Evolutionary conservation across 495 filamentous ascomycete species (phyloP), one percentile per base, ranked within the genome.

Genomic region (Jackrogersella minutella): DNA sequence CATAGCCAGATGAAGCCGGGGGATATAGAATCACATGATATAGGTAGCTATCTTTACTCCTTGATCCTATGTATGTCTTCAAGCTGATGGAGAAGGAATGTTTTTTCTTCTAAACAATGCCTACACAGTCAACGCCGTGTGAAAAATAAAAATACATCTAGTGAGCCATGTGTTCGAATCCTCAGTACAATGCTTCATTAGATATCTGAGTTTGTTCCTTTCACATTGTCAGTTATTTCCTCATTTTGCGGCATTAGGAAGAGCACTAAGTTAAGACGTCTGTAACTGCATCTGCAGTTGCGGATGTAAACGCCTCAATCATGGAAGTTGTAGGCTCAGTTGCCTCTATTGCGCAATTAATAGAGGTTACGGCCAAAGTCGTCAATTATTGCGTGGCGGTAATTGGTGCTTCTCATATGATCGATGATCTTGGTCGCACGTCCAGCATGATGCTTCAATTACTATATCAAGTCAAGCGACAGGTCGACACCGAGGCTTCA

Each of bases 291-390:
- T n/a, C 13, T 43, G 28, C 44, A 34, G 44, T 46, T 14, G 28
- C 33, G 31, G 21, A 17, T 26, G n/a, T 22, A 41, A 53, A 7
- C 28, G 5, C 21, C 10, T 31, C 16, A 10, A 17, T 17, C 16
- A 68, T 68, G 64, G 67, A 70, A 21, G 62, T 52, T 5, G 52
- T 70, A 11, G 62, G 67, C 10, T 64, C 67, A 17, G 62, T 70
- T 21, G 67, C 67, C 19, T 70, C 67, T 17, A 57, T 70, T 13
- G 36, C 58, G 17, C 67, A 70, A 22, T 11, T 70, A 10, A 62
- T 70, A 16, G 58, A 58, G 21, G 30, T 60, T 6, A 52, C 67
- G 3, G 67, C 51, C 22, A 70, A 70, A 33, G 37, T 70, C 40
- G 50, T 54, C 43, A 51, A 62, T 37, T 70, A 53, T 24, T 70